Evolutionary conservation across 768 basidiomycete genomes (phyloP).

Genomic region (Trametes gibbosa): DNA sequence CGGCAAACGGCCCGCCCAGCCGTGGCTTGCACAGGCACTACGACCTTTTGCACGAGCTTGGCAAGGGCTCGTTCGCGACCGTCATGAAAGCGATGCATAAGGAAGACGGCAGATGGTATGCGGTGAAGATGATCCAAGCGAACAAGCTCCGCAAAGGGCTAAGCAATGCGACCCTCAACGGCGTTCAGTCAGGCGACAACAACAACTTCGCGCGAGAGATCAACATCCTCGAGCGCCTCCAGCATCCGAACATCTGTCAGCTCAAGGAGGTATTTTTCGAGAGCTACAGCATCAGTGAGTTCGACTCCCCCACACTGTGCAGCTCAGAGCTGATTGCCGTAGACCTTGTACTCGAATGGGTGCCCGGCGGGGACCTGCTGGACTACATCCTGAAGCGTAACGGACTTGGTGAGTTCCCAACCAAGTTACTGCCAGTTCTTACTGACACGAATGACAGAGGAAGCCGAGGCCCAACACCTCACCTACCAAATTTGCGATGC

Average conservation of each 20-base stretch:
- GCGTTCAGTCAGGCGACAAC: conserved; percentile 4
- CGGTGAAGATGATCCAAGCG: conserved; percentile 83
- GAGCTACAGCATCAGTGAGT: conserved; percentile 55
- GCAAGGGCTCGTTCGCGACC: conserved; percentile 89
- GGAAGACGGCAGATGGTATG: conserved; percentile 68
- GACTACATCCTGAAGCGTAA: conserved; percentile 65
- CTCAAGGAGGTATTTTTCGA: conserved; percentile 76
- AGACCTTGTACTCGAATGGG: conserved; percentile 82
- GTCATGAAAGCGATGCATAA: conserved; percentile 82
- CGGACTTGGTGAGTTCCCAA: conserved; percentile 54
- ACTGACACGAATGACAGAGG: conserved; percentile 35
- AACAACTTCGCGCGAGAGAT: conserved; percentile 67
- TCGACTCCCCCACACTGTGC: conserved; percentile 17
- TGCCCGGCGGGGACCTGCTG: conserved; percentile 87
- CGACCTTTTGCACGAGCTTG: conserved; percentile 69
- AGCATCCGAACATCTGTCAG: conserved; percentile 81
- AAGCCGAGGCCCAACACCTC: conserved; percentile 61
- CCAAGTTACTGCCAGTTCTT: background rate
- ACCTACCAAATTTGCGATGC: conserved; percentile 84
- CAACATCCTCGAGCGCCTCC: conserved; percentile 68
- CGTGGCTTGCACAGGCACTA: conserved; percentile 63
- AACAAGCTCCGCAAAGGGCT: conserved; percentile 39
- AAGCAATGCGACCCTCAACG: conserved; percentile 8
- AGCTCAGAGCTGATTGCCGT: conserved; percentile 32
- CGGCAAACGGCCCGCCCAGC: conserved; percentile 46